These are phyloP conservation scores for Fusarium caatingaense DNA, from an alignment of 2,329 filamentous ascomycete genomes.

Conservation along the genomic window DNA sequence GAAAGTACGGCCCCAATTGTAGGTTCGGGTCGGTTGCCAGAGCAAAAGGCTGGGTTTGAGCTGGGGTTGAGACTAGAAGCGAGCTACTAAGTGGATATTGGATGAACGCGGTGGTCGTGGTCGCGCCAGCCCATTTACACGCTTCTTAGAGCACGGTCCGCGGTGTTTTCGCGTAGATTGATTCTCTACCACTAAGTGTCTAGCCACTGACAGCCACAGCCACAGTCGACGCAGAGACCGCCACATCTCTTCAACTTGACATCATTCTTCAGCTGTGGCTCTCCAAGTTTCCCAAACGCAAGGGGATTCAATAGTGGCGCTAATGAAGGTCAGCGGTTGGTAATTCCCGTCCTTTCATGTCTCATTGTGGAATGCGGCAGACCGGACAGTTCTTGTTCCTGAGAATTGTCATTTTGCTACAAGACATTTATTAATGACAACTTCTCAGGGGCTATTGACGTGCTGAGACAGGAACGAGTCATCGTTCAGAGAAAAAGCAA, in stretches of 20 bases:
- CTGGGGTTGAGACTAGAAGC: constrained; percentile 41
- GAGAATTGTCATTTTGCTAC: constrained; percentile 1
- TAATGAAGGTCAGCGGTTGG: constrained; percentile 10
- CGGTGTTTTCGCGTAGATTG: constrained; percentile 42
- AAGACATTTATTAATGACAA: constrained; percentile 34
- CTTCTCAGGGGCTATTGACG: constrained; percentile 34
- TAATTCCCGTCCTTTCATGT: neutral
- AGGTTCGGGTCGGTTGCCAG: constrained; percentile 29
- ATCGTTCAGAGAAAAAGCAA: neutral
- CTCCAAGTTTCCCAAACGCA: constrained; percentile 7
- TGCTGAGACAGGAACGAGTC: constrained; percentile 19
- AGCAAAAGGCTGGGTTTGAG: constrained; percentile 43
- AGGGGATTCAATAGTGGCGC: constrained; percentile 23
- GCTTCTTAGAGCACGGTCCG: constrained; percentile 14
- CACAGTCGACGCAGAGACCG: neutral
- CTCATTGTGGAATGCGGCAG: neutral
- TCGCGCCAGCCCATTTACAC: constrained; percentile 13
- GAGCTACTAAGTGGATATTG: constrained; percentile 26
- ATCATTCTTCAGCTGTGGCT: constrained; percentile 2
- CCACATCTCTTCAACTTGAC: neutral
- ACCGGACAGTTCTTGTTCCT: neutral
- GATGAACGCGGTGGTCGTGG: constrained; percentile 39
- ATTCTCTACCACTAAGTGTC: too few species aligned
- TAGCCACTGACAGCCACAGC: constrained; percentile 5
- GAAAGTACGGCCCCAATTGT: constrained; percentile 18